Base-by-base conservation (phyloP, 176 grass and related monocot species). In the Rhynchospora tenuis region DNA sequence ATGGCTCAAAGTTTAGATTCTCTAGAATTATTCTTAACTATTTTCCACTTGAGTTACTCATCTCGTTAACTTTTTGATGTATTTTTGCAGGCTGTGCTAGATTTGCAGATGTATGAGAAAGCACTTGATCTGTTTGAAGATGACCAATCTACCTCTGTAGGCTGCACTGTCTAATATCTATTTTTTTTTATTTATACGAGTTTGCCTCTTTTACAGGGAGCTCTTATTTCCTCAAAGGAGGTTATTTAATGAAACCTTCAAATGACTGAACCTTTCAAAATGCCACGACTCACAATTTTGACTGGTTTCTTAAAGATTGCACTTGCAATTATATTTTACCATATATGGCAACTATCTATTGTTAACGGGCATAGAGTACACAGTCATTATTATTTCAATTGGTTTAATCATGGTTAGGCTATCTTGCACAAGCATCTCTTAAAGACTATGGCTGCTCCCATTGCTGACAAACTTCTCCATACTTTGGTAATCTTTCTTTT, bases 51-150 rank as follows among this genome's bases (percentile, higher is more conserved):
- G 59, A 13, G 26, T 15, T 26, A 5, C 9, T 48, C 45, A 27
- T 51, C 47, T 54, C 52, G 20, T 50, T 74, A 50, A 74, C 45
- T 74, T 51, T 28, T 54, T 75, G 23, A 54, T 54, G 72, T 91
- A 26, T 71, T 78, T 56, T 88, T 65, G 26, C 89, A 98, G 95
- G 92, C 86, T 80, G 93, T 95, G 82, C 76, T 98, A 61, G 92
- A 95, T 85, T 79, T 98, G 84, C 95, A 98, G 79, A 86, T 98
- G 46, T 93, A 98, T 83, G 95, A 93, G 63, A 98, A 95, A 93
- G 85, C 91, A 91, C 85, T 95, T 72, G 92, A 98, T 86, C 86
- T 93, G 55, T 98, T 94, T 85, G 92, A 98, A 85, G 90, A 98
- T 50, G 92, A 98, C 75, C 86, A 86, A 69, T 55, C 89, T 54